phyloP scores from a whole-genome alignment of 176 grass and related monocot genomes.

The Oryza brachyantha region DNA sequence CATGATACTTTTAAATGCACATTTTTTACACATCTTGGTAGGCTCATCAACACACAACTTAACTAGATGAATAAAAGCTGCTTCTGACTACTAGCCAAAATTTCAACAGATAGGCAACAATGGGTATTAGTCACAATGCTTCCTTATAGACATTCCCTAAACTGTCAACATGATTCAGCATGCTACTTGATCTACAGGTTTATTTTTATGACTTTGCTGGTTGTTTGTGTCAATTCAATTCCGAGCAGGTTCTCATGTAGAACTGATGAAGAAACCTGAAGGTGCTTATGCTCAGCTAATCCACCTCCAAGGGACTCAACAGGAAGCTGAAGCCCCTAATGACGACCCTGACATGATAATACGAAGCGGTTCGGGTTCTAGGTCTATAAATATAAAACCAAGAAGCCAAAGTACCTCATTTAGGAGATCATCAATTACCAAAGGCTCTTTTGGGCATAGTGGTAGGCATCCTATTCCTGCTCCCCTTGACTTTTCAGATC shows the following conservation, averaged over 20 bases:
- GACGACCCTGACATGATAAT: constrained; percentile 33
- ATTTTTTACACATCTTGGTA: neutral
- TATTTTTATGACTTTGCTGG: neutral
- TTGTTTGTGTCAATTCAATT: constrained; percentile 28
- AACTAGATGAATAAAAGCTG: neutral
- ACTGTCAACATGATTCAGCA: neutral
- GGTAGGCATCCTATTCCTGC: constrained; percentile 38
- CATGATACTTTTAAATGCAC: neutral
- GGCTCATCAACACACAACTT: neutral
- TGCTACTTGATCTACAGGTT: neutral
- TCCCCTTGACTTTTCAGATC: constrained; percentile 41
- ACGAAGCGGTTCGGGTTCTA: constrained; percentile 18
- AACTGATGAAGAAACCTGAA: constrained; percentile 53
- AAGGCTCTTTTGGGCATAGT: constrained; percentile 54
- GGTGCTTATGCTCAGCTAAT: constrained; percentile 81
- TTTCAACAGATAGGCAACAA: neutral
- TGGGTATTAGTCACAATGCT: neutral
- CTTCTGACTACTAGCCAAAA: neutral
- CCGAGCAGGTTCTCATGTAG: constrained; percentile 59
- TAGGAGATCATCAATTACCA: constrained; percentile 39
- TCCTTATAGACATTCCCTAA: neutral
- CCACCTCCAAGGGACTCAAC: constrained; percentile 55
- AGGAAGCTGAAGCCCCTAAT: constrained; percentile 23
- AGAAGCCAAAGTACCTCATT: constrained; percentile 32
- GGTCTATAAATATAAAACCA: constrained; percentile 37